A percentile compares a stretch with the other conserved stretches of the same genome.
These are phyloP conservation scores for Gymnopilus dilepis DNA, from an alignment of 768 basidiomycete genomes.

Conservation along the genomic window DNA sequence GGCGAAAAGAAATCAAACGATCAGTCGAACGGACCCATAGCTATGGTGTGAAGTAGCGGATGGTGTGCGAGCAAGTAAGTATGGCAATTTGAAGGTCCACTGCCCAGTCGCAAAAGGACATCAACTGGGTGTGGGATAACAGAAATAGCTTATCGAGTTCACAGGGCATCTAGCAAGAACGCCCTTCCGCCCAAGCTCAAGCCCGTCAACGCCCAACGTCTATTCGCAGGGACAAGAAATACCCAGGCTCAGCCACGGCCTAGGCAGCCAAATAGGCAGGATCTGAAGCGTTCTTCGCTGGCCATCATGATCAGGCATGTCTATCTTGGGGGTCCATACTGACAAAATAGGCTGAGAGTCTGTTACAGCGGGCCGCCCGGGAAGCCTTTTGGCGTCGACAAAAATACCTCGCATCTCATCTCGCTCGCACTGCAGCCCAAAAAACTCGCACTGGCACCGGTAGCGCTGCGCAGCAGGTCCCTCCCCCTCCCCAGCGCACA, in stretches of 20 bases:
- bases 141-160: background rate
- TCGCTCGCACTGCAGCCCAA: background rate
- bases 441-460: conserved; percentile 3
- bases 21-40: conserved; percentile 8
- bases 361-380: conserved; percentile 5
- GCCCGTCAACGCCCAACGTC: background rate
- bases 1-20: background rate
- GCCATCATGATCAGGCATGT: conserved; percentile 11
- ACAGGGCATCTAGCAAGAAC: background rate
- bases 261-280: conserved; percentile 15
- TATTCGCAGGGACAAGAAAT: conserved; percentile 7
- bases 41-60: background rate
- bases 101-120: conserved; percentile 5
- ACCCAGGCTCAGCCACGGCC: conserved; percentile 13
- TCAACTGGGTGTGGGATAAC: background rate
- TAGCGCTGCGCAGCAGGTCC: conserved; percentile 16
- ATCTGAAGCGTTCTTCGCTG: conserved; percentile 1
- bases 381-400: conserved; percentile 5
- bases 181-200: background rate
- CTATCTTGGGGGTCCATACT: conserved; percentile 20
- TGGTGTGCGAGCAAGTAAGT: conserved; percentile 8
- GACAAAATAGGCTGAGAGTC: conserved; percentile 16
- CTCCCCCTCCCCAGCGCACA: conserved; percentile 9
- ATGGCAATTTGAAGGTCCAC: conserved; percentile 2
- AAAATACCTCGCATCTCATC: too few species aligned